Evolutionary conservation across 345 rosid species (phyloP), one percentile per base, ranked within the genome.

Genomic region (Cochlearia excelsa): DNA sequence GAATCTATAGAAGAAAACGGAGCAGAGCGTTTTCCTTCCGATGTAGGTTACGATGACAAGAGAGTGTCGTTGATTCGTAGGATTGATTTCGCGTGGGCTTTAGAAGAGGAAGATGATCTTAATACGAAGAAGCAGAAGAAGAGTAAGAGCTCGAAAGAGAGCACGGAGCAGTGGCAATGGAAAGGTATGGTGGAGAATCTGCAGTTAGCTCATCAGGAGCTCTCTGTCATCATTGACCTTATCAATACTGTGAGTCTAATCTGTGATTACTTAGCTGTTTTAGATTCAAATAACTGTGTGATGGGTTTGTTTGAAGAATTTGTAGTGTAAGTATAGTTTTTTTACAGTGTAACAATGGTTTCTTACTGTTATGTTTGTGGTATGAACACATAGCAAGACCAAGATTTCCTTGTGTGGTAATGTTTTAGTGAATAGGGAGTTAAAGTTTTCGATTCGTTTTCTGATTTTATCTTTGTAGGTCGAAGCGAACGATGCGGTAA

Each of bases 201-300:
- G 82, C 86, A 77, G 58, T 70, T 85, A 69, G 99, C 95, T 79
- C 85, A 85, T 47, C 97, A 92, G 76, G 97, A 92, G 82, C 89
- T 92, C 38, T 77, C 89, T 9, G 94, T 92, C 30, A 75, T 92
- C 63, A 65, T 86, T 27, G 97, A 92, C 81, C 95, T 89, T 70
- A 86, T 88, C 68, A 81, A 77, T 63, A 89, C 99, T 49, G 96
- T 88, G 70, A 85, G 82, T 69, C 64, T 6, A 4, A 27, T 59
- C 48, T 53, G 23, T 65, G 46, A 56, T 33, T 54, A 31, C n/a
- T 45, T 8, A 41, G 29, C 10, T 41, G 33, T 28, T 59, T 29
- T 8, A 2, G 37, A 33, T 33, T 33, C 37, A 33, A n/a, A n/a
- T n/a, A n/a, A n/a, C n/a, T n/a, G n/a, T n/a, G n/a, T n/a, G n/a